phyloP scores from a whole-genome alignment of 352 stramenopile genomes.

The Globisporangium uncinulatum region DNA sequence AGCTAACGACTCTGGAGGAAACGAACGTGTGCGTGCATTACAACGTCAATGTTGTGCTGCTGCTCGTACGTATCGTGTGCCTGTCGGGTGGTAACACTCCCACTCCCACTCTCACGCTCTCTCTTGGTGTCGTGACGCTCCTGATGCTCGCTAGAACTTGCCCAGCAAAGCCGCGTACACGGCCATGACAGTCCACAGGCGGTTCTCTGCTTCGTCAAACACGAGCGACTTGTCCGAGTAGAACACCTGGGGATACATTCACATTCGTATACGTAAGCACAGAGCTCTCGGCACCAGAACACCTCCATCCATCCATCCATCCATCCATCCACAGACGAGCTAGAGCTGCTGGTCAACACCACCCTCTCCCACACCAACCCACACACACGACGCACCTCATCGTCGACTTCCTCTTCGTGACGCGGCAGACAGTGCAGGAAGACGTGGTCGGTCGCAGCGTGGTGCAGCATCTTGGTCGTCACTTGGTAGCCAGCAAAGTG shows the following conservation, averaged over 20 bases:
- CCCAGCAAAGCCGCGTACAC: constrained; percentile 77
- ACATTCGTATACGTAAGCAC: too few species aligned
- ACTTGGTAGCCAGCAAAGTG: constrained; percentile 96
- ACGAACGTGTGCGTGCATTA: too few species aligned
- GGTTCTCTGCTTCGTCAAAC: constrained; percentile 97
- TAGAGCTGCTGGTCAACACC: too few species aligned
- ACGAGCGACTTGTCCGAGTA: constrained; percentile 95
- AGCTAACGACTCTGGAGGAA: too few species aligned
- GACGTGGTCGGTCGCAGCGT: constrained; percentile 88
- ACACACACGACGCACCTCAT: constrained; percentile 93
- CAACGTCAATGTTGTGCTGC: too few species aligned
- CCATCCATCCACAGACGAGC: not conserved
- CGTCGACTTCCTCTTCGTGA: constrained; percentile 95
- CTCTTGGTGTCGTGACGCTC: too few species aligned
- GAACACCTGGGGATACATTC: constrained; percentile 71
- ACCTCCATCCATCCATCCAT: too few species aligned
- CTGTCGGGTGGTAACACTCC: too few species aligned
- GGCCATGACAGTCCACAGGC: constrained; percentile 99
- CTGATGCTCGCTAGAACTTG: constrained; percentile 60
- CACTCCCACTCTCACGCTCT: too few species aligned
- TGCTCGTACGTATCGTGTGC: too few species aligned
- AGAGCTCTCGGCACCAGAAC: too few species aligned
- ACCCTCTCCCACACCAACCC: too few species aligned
- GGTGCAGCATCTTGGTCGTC: constrained; percentile 89
- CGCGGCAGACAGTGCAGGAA: constrained; percentile 98